A percentile compares a stretch with the other conserved stretches of the same genome.
Conservation (phyloP, 805 yeast species). For the Torulaspora maleeae region DNA sequence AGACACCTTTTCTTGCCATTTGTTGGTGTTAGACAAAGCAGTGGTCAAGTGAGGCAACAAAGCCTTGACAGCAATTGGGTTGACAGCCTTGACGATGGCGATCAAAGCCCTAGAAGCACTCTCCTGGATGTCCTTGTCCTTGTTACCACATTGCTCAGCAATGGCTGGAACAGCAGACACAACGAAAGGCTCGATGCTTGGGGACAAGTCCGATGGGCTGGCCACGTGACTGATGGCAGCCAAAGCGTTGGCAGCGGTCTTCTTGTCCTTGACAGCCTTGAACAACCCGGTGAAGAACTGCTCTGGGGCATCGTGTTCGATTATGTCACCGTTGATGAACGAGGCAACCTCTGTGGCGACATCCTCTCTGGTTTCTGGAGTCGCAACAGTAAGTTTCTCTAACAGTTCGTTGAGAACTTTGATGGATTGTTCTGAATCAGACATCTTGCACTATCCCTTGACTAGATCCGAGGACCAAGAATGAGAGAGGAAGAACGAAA, state of each 20-base stretch:
- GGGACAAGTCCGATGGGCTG: conserved; percentile 67
- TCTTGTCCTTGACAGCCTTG: conserved; percentile 75
- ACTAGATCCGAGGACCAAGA: conserved; percentile 12
- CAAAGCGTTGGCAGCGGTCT: conserved; percentile 75
- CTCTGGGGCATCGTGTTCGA: conserved; percentile 96
- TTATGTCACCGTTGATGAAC: conserved; percentile 92
- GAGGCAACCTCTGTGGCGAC: conserved; percentile 88
- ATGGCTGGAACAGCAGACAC: conserved; percentile 71
- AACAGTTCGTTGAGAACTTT: conserved; percentile 91
- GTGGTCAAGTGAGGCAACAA: conserved; percentile 74
- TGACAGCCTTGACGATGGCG: conserved; percentile 74
- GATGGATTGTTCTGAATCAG: conserved; percentile 46
- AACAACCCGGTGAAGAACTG: conserved; percentile 76
- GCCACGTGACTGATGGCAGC: conserved; percentile 84
- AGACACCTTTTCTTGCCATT: conserved; percentile 98
- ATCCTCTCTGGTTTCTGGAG: conserved; percentile 72
- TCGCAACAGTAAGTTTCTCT: conserved; percentile 85
- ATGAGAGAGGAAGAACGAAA: conserved; percentile 4
- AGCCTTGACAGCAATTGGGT: conserved; percentile 91
- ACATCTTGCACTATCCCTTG: conserved; percentile 34
- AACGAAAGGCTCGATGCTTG: conserved; percentile 94
- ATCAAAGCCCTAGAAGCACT: conserved; percentile 72
- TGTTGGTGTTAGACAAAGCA: conserved; percentile 66
- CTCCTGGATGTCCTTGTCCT: conserved; percentile 67
- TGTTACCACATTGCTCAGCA: conserved; percentile 83